A percentile compares a stretch with the other conserved stretches of the same genome.
These are phyloP conservation scores for Nothomitra cinnamomea DNA, from an alignment of 2,329 filamentous ascomycete species.

Conservation along the genomic window DNA sequence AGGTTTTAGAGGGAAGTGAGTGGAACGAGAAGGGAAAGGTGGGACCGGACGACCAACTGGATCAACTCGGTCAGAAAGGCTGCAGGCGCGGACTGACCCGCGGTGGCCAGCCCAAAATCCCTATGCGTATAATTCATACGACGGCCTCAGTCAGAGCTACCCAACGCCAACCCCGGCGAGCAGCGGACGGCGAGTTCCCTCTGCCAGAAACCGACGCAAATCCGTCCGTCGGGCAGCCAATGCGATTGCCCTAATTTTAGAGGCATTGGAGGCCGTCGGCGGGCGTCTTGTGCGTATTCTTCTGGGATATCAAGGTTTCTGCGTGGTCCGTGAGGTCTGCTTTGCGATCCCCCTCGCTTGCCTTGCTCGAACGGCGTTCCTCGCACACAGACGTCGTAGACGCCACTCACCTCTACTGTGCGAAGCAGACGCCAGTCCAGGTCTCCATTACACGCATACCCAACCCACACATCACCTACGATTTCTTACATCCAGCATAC, in stretches of 20 bases:
- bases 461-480: no score
- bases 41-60: not conserved
- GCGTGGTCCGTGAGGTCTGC: not conserved
- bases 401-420: no score
- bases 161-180: not conserved
- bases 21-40: conserved; percentile 7
- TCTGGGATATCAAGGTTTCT: not conserved
- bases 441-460: no score
- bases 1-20: conserved; percentile 7
- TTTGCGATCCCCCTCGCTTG: not conserved
- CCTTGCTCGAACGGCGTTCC: not conserved
- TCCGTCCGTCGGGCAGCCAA: not conserved
- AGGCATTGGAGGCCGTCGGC: not conserved
- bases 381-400: no score
- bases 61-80: not conserved
- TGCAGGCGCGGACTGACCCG: conserved; percentile 2
- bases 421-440: no score
- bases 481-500: no score
- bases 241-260: not conserved
- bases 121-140: not conserved
- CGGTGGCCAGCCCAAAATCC: not conserved
- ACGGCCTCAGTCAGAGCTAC: not conserved
- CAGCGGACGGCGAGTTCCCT: not conserved
- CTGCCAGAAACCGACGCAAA: not conserved
- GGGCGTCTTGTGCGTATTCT: not conserved